phyloP scores from a whole-genome alignment of 2,329 filamentous ascomycete species.

The Niveomyces coronatus region DNA sequence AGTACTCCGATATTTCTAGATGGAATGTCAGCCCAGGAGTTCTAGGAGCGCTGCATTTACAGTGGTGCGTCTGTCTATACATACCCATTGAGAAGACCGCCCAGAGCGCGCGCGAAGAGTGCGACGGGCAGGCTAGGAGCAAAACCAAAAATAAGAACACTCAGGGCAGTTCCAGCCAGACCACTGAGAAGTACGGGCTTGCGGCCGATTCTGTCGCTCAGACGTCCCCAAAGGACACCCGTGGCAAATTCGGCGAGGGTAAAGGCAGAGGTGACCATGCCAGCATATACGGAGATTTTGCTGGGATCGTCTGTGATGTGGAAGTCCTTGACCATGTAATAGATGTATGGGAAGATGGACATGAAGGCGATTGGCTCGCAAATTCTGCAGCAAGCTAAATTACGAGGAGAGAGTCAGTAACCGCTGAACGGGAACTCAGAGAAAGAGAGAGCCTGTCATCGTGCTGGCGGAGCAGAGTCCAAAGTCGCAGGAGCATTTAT shows the following conservation, averaged over 20 bases:
- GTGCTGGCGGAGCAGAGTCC: no score
- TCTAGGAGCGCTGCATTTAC: background rate
- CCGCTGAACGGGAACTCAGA: background rate
- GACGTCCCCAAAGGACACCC: slow-evolving; percentile 81
- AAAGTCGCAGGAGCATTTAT: no score
- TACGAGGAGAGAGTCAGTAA: slow-evolving; percentile 12
- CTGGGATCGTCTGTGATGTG: slow-evolving; percentile 67
- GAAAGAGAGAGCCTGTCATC: no score
- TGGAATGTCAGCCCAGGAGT: slow-evolving; percentile 14
- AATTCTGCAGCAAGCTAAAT: slow-evolving; percentile 76
- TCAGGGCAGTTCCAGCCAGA: slow-evolving; percentile 82
- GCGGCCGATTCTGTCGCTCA: slow-evolving; percentile 85
- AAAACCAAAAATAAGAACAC: slow-evolving; percentile 89
- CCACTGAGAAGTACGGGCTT: slow-evolving; percentile 88
- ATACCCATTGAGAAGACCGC: slow-evolving; percentile 86
- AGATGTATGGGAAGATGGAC: slow-evolving; percentile 98
- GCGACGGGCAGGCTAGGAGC: slow-evolving; percentile 72
- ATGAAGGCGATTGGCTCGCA: slow-evolving; percentile 99
- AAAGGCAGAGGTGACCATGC: slow-evolving; percentile 93
- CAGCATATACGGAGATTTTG: slow-evolving; percentile 83
- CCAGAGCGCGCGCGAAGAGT: slow-evolving; percentile 76
- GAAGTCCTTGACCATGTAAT: slow-evolving; percentile 94
- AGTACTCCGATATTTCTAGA: slow-evolving; percentile 82
- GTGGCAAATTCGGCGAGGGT: slow-evolving; percentile 93
- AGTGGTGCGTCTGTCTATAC: slow-evolving; percentile 20